phyloP scores from a whole-genome alignment of 1,284 basidiomycete genomes.

The Pseudozyma pruni region DNA sequence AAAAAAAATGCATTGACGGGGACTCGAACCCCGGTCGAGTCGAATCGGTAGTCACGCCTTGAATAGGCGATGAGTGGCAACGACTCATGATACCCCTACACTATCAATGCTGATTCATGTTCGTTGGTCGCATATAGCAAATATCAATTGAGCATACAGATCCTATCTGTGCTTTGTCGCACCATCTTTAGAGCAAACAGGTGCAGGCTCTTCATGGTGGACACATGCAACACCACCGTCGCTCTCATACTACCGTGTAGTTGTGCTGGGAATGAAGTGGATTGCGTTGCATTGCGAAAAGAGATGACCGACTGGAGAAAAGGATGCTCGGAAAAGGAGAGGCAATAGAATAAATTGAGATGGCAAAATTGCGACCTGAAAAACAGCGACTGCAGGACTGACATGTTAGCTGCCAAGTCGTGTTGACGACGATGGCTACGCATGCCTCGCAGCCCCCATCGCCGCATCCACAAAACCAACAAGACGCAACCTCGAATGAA shows the following conservation, averaged over 20 bases:
- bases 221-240: too few relatives aligned
- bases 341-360: too few relatives aligned
- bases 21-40: slow-evolving; percentile 56
- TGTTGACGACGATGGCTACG: background rate
- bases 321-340: too few relatives aligned
- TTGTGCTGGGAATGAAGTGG: too few relatives aligned
- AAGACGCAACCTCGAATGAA: slow-evolving; percentile 49
- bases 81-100: slow-evolving; percentile 50
- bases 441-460: slow-evolving; percentile 6
- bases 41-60: slow-evolving; percentile 34
- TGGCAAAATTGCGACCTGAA: background rate
- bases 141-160: too few relatives aligned
- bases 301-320: too few relatives aligned
- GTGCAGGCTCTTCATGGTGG: too few relatives aligned
- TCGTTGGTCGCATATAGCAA: too few relatives aligned
- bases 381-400: background rate
- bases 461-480: slow-evolving; percentile 35
- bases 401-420: background rate
- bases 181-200: too few relatives aligned
- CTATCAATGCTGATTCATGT: slow-evolving; percentile 38
- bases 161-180: too few relatives aligned
- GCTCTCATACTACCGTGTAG: too few relatives aligned
- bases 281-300: too few relatives aligned
- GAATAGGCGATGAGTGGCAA: slow-evolving; percentile 38
- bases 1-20: slow-evolving; percentile 48